Conservation (phyloP, 805 yeast species). For the Candida manassasensis region DNA sequence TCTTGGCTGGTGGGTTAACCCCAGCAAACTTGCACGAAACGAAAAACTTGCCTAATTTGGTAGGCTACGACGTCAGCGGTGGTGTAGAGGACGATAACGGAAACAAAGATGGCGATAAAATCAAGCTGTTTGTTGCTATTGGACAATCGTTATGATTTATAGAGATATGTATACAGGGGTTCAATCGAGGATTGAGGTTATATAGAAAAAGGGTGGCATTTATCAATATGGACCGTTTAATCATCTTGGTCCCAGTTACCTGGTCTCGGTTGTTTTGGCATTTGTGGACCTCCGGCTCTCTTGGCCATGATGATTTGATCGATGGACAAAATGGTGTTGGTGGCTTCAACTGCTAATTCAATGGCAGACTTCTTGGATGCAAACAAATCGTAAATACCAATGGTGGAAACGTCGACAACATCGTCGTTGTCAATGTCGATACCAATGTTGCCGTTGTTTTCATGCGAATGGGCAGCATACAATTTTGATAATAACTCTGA, state of each 20-base stretch:
- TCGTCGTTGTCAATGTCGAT: constrained; percentile 74
- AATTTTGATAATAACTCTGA: constrained; percentile 84
- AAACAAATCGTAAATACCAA: constrained; percentile 73
- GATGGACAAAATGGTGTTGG: constrained; percentile 81
- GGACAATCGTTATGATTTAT: constrained; percentile 32
- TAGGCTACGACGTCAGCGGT: constrained; percentile 92
- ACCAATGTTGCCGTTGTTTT: constrained; percentile 49
- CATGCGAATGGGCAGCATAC: constrained; percentile 76
- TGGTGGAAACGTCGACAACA: constrained; percentile 62
- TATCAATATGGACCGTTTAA: constrained; percentile 32
- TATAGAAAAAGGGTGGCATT: background rate
- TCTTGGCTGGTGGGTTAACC: constrained; percentile 87
- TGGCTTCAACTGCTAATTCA: constrained; percentile 92
- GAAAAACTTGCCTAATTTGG: constrained; percentile 46
- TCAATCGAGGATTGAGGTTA: background rate
- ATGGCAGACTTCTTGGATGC: constrained; percentile 83
- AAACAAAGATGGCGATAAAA: constrained; percentile 62
- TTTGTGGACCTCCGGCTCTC: constrained; percentile 95
- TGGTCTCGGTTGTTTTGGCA: constrained; percentile 80
- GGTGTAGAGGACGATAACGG: constrained; percentile 83
- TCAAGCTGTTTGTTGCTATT: constrained; percentile 50
- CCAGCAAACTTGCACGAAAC: constrained; percentile 69
- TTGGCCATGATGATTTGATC: constrained; percentile 99
- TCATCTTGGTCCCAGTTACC: constrained; percentile 97
- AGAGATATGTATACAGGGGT: constrained; percentile 1